Percentiles rank a stretch among this genome's conserved stretches.
Conservation (phyloP, 1,284 basidiomycete species). For the Phlebopus sp. region DNA sequence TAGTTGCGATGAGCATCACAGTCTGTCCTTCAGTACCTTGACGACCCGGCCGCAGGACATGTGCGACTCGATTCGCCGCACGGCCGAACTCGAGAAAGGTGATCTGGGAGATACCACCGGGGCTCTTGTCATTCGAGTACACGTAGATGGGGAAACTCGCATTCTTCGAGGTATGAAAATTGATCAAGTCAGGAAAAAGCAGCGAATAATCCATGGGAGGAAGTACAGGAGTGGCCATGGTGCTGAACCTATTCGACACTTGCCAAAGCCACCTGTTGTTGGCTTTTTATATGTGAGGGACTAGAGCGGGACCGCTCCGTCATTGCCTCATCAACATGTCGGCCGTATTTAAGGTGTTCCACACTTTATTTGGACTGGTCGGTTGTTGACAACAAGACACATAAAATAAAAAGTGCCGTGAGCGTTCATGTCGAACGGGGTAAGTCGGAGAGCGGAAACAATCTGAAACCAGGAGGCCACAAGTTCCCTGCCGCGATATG, state of each 20-base stretch:
- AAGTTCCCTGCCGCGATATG: too few relatives aligned
- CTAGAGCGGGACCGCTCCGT: too few relatives aligned
- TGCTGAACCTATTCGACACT: background rate
- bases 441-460: too few relatives aligned
- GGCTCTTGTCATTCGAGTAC: constrained; percentile 15
- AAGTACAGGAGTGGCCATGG: constrained; percentile 13
- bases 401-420: too few relatives aligned
- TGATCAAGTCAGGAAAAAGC: constrained; percentile 24
- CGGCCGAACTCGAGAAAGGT: constrained; percentile 32
- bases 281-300: too few relatives aligned
- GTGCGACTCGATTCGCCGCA: constrained; percentile 33
- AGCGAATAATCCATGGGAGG: constrained; percentile 27
- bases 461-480: too few relatives aligned
- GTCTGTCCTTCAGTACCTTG: constrained; percentile 28
- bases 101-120: constrained; percentile 15
- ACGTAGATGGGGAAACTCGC: constrained; percentile 20
- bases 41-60: constrained; percentile 25
- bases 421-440: too few relatives aligned
- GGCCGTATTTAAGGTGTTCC: too few relatives aligned
- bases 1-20: constrained; percentile 34
- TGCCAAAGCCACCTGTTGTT: too few relatives aligned
- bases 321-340: too few relatives aligned
- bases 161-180: constrained; percentile 31
- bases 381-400: too few relatives aligned
- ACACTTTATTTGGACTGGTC: too few relatives aligned